Evolutionary conservation across 805 yeast genomes (phyloP).

Genomic region (Dipodascus albidus): DNA sequence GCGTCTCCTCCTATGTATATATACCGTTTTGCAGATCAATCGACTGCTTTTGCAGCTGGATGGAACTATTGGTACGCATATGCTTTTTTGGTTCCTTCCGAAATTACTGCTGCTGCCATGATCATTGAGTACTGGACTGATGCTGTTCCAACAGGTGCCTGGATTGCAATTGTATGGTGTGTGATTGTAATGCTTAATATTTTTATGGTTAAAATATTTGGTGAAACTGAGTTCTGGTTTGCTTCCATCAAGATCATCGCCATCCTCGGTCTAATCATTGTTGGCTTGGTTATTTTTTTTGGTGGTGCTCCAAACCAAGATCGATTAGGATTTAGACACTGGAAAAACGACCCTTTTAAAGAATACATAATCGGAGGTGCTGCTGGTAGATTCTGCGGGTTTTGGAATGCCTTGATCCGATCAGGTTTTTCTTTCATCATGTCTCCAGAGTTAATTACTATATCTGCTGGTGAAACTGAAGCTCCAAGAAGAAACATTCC

Average conservation of each 20-base stretch:
- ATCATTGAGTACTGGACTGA: conserved; percentile 35
- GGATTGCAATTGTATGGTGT: conserved; percentile 41
- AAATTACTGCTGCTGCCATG: conserved; percentile 34
- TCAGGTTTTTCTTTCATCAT: conserved; percentile 74
- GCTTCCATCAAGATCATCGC: conserved; percentile 50
- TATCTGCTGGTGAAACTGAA: conserved; percentile 79
- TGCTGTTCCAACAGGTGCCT: conserved; percentile 39
- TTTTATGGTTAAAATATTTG: conserved; percentile 38
- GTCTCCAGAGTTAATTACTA: conserved; percentile 68
- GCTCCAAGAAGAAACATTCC: conserved; percentile 72
- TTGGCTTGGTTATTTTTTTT: conserved; percentile 41
- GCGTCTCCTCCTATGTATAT: conserved; percentile 52
- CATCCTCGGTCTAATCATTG: conserved; percentile 51
- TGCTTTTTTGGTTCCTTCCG: conserved; percentile 35
- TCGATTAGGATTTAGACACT: conserved; percentile 45
- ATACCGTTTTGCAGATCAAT: conserved; percentile 47
- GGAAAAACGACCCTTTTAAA: conserved; percentile 39
- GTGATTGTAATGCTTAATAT: conserved; percentile 33
- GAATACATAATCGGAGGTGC: conserved; percentile 38
- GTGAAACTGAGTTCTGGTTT: conserved; percentile 54
- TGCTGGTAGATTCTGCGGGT: conserved; percentile 52
- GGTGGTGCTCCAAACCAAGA: conserved; percentile 40
- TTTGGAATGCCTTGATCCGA: conserved; percentile 51
- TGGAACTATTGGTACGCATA: conserved; percentile 38
- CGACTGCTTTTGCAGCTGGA: conserved; percentile 50